Conservation (phyloP, 1,284 basidiomycete genomes). For the Cryptococcus deneoformans region DNA sequence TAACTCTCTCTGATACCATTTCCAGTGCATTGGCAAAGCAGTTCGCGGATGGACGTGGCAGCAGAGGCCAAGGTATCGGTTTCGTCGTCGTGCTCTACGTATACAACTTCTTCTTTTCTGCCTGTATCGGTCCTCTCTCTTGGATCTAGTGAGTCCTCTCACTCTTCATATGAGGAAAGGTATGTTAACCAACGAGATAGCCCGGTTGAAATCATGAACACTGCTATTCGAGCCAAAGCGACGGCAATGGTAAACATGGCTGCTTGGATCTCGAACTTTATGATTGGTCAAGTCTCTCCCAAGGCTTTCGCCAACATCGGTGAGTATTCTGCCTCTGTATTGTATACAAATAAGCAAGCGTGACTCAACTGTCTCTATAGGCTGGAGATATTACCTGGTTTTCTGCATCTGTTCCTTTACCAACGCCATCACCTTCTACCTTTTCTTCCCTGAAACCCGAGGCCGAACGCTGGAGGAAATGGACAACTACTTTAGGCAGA, state of each 20-base stretch:
- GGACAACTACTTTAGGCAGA: slow-evolving; percentile 57
- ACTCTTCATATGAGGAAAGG: background rate
- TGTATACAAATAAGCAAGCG: background rate
- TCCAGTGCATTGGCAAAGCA: slow-evolving; percentile 17
- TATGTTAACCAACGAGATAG: slow-evolving; percentile 4
- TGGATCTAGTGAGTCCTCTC: slow-evolving; percentile 37
- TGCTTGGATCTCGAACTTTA: slow-evolving; percentile 55
- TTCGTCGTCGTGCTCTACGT: slow-evolving; percentile 34
- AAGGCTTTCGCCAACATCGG: slow-evolving; percentile 43
- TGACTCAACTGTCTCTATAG: slow-evolving; percentile 9
- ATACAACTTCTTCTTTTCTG: slow-evolving; percentile 34
- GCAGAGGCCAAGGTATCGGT: slow-evolving; percentile 20
- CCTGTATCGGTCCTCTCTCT: slow-evolving; percentile 34
- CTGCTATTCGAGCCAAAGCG: slow-evolving; percentile 60
- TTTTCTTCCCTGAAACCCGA: slow-evolving; percentile 40
- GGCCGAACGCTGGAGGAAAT: slow-evolving; percentile 54
- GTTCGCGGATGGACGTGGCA: slow-evolving; percentile 15
- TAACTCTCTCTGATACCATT: background rate
- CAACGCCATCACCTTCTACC: slow-evolving; percentile 61
- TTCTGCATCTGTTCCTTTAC: slow-evolving; percentile 63
- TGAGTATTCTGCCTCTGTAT: slow-evolving; percentile 4
- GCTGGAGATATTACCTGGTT: slow-evolving; percentile 55
- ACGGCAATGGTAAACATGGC: slow-evolving; percentile 59
- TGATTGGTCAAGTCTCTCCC: slow-evolving; percentile 51
- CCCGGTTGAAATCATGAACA: slow-evolving; percentile 56